Base-by-base conservation (phyloP, 805 yeast species). In the Cyberlindnera sargentensis region DNA sequence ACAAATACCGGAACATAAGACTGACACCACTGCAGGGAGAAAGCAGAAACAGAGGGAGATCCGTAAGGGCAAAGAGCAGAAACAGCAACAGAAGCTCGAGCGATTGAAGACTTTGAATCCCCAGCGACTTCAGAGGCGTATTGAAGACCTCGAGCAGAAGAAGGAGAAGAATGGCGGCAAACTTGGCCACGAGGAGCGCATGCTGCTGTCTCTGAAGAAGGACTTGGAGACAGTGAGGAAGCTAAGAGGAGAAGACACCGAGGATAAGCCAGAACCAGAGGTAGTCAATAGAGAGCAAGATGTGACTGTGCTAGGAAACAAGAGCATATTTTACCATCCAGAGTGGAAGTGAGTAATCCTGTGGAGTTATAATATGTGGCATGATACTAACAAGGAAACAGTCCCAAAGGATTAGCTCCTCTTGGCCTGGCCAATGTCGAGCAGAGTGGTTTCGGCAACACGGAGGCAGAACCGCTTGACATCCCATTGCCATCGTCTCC, bases 321-420 rank as follows among this genome's bases (percentile, higher is more conserved):
- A 67, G 33, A 78, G 85, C 6, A 65, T 79, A 2, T 82, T 74
- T 55, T 80, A 76, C 58, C 82, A 82, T 51, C 79, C 82, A 4
- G 85, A 81, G 47, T 71, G 83, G 65, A 82, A 82, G 35, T 37
- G 40, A 37, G 40, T 37, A 15, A 10, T 8, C 8, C 11, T 20
- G 7, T 20, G 8, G 7, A 3, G 6, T 35, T 9, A 24, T 35
- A n/a, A 15, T 28, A 9, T 35, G 33, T 3, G 4, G 4, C 5
- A 10, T 4, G 8, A 25, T n/a, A 26, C 24, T 25, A 31, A 11
- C 41, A 24, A 37, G n/a, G 5, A 15, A 10, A 33, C 15, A 37
- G 38, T 26, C 41, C 41, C 23, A 31, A 11, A 31, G 41, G 41
- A 24, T 30, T n/a, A 5, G 41, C 41, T 6, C 41, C 41, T 29